These are phyloP conservation scores for Coemansia sp. DNA, from an alignment of 192 early-diverging fungal species.

Conservation along the genomic window DNA sequence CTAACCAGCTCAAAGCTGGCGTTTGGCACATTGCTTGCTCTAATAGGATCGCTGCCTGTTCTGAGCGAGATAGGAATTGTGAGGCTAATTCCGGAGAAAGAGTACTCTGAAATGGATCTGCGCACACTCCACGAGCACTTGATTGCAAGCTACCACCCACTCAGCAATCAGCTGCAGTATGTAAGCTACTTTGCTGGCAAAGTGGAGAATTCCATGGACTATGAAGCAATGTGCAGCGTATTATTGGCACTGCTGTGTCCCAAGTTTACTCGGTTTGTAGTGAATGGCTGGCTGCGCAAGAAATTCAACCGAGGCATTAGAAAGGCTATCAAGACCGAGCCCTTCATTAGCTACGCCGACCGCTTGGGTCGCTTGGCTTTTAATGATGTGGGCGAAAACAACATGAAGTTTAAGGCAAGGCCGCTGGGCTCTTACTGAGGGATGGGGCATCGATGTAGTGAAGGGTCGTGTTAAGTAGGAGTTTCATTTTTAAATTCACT, in stretches of 20 bases:
- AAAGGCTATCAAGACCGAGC: background rate
- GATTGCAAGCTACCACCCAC: background rate
- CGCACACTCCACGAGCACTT: background rate
- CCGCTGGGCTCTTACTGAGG: background rate
- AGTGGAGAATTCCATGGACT: background rate
- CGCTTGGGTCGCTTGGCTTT: background rate
- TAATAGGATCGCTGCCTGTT: background rate
- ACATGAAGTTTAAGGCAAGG: background rate
- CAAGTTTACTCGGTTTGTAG: constrained; percentile 5
- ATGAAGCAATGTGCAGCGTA: background rate
- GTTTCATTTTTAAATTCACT: background rate
- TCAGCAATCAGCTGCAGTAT: constrained; percentile 2
- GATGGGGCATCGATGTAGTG: background rate
- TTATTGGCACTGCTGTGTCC: background rate
- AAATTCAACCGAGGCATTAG: constrained; percentile 1
- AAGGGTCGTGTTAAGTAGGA: background rate
- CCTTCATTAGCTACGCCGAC: background rate
- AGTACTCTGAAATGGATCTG: background rate
- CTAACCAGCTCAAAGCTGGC: background rate
- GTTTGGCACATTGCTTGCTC: background rate
- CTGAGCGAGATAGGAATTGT: background rate
- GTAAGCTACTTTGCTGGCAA: background rate
- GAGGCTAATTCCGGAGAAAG: background rate
- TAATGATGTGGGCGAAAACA: background rate
- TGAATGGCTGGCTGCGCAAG: background rate